A percentile compares a stretch with the other conserved stretches of the same genome.
phyloP scores from a whole-genome alignment of 768 basidiomycete species.

The Podaxis mareebaensis region DNA sequence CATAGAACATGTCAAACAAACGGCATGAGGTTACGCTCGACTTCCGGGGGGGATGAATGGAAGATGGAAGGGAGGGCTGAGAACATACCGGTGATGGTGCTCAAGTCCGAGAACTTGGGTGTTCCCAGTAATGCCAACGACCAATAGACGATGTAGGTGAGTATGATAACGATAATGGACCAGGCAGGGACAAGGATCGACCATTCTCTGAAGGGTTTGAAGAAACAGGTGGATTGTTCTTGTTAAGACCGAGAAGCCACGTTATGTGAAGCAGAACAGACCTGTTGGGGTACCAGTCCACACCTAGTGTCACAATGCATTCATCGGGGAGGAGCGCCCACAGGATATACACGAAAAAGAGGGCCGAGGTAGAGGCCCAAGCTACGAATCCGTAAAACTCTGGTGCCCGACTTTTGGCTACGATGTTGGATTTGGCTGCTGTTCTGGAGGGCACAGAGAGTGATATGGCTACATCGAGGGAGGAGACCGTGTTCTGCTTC shows the following conservation, averaged over 20 bases:
- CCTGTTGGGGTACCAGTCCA: conserved; percentile 90
- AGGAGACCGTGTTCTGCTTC: no score
- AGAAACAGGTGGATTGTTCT: background rate
- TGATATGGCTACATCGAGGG: background rate
- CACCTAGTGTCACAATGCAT: conserved; percentile 63
- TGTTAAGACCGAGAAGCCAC: background rate
- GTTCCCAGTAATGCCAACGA: conserved; percentile 72
- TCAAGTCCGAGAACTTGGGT: conserved; percentile 67
- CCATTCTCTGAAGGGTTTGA: conserved; percentile 68
- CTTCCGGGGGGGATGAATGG: background rate
- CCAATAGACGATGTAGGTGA: conserved; percentile 78
- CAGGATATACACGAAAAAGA: conserved; percentile 69
- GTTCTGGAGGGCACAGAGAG: background rate
- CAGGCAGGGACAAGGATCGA: conserved; percentile 80
- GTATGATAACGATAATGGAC: conserved; percentile 65
- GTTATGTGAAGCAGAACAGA: conserved; percentile 30
- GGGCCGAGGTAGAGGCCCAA: conserved; percentile 73
- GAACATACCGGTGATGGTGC: conserved; percentile 62
- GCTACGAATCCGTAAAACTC: conserved; percentile 93
- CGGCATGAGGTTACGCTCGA: background rate
- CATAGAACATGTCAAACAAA: background rate
- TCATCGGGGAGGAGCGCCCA: conserved; percentile 83
- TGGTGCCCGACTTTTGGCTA: conserved; percentile 56
- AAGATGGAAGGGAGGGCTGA: no score
- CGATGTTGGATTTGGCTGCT: background rate